A percentile compares a stretch with the other conserved stretches of the same genome.
These are phyloP conservation scores for Leccinum subatratum DNA, from an alignment of 1,284 basidiomycete genomes.

Conservation along the genomic window DNA sequence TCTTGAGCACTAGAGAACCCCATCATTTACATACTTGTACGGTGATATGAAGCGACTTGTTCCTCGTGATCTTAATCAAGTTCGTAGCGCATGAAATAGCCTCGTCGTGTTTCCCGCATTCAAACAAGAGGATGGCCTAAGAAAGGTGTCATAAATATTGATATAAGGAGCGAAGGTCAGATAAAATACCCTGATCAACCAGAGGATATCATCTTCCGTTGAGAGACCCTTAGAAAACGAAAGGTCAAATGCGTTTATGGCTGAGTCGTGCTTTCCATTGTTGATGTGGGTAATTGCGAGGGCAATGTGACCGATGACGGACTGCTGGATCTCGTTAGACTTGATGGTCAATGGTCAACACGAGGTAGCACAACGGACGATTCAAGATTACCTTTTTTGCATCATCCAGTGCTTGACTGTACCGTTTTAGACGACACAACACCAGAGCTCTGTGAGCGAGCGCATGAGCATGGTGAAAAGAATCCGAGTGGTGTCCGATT, in stretches of 20 bases:
- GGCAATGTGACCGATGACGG: conserved; percentile 7
- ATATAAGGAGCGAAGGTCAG: not conserved
- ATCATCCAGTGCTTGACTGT: conserved; percentile 1
- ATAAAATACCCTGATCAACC: conserved; percentile 4
- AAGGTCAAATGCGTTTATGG: conserved; percentile 1
- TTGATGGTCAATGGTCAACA: not conserved
- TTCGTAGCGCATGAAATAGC: not conserved
- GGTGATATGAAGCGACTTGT: not conserved
- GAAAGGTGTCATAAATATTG: not conserved
- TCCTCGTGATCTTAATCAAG: not conserved
- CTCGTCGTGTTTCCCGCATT: conserved; percentile 3
- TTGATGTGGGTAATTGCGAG: not conserved
- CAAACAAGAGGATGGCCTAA: not conserved
- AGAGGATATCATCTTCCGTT: not conserved
- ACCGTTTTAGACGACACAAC: not conserved
- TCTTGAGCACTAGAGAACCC: not conserved
- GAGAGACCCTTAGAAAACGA: not conserved
- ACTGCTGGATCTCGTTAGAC: conserved; percentile 5
- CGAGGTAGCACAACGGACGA: not conserved
- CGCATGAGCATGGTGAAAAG: not conserved
- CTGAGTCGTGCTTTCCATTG: not conserved
- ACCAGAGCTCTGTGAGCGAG: conserved; percentile 4
- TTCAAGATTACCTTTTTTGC: not conserved
- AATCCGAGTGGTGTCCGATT: not conserved
- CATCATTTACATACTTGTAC: not conserved